Evolutionary conservation across 495 filamentous ascomycete genomes (phyloP).

Genomic region (Aspergillus asperescens): DNA sequence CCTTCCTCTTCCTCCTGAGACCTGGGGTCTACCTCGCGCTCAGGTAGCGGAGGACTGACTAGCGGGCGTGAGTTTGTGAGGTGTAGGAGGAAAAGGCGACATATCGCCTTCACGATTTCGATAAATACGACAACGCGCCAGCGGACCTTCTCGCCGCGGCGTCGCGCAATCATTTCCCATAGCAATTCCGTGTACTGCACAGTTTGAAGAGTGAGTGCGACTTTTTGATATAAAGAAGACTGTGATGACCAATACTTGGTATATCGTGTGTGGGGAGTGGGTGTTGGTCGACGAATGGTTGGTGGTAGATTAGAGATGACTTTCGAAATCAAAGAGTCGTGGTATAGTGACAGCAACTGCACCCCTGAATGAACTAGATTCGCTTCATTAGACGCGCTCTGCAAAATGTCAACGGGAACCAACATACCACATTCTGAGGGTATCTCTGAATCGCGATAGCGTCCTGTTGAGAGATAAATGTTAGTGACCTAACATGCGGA

Average conservation of each 20-base stretch:
- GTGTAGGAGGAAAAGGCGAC: constrained; percentile 73
- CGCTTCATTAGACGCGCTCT: constrained; percentile 3
- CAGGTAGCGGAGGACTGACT: constrained; percentile 77
- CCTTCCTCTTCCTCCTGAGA: constrained; percentile 51
- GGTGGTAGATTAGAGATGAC: constrained; percentile 49
- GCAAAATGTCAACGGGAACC: constrained; percentile 1
- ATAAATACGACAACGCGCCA: constrained; percentile 89
- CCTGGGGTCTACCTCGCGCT: constrained; percentile 67
- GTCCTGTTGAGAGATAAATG: constrained; percentile 47
- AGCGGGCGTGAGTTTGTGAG: constrained; percentile 82
- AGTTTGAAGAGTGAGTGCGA: constrained; percentile 77
- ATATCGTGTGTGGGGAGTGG: constrained; percentile 79
- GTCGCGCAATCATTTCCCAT: constrained; percentile 81
- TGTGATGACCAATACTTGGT: constrained; percentile 81
- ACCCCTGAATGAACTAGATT: constrained; percentile 69
- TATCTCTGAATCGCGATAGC: constrained; percentile 89
- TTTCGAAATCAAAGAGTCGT: constrained; percentile 79
- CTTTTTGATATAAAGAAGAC: constrained; percentile 66
- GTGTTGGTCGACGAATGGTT: constrained; percentile 42
- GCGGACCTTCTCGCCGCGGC: constrained; percentile 71
- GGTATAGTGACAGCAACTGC: constrained; percentile 87
- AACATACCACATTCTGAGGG: constrained; percentile 75
- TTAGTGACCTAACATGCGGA: not conserved
- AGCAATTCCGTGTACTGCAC: constrained; percentile 89
- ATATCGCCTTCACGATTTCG: constrained; percentile 82